Conservation (phyloP, 495 filamentous ascomycete species). For the Talaromyces ruber region DNA sequence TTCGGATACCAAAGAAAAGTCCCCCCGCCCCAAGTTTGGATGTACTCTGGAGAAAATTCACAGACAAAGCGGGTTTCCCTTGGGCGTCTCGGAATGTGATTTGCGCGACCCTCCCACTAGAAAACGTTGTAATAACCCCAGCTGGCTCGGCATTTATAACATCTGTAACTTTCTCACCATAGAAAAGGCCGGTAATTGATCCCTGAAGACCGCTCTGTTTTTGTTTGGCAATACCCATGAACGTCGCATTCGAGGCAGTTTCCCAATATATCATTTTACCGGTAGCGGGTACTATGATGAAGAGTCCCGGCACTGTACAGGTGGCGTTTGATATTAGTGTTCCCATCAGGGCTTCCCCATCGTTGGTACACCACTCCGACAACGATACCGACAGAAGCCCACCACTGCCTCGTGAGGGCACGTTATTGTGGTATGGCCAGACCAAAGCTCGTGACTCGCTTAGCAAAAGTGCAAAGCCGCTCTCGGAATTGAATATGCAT, state of each 20-base stretch:
- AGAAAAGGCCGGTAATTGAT: conserved; percentile 58
- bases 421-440: conserved; percentile 65
- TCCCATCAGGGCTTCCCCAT: conserved; percentile 68
- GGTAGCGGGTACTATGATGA: conserved; percentile 71
- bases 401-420: conserved; percentile 48
- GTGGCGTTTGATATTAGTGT: conserved; percentile 68
- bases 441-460: conserved; percentile 73
- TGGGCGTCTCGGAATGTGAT: conserved; percentile 76
- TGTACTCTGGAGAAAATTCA: conserved; percentile 56
- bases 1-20: conserved; percentile 69
- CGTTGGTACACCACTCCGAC: conserved; percentile 58
- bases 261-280: conserved; percentile 94
- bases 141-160: conserved; percentile 77
- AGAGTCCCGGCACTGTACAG: conserved; percentile 68
- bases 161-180: conserved; percentile 67
- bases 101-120: conserved; percentile 76
- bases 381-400: conserved; percentile 71
- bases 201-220: conserved; percentile 71
- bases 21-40: conserved; percentile 40
- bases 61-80: conserved; percentile 69
- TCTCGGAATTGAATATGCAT: conserved; percentile 55
- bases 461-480: conserved; percentile 67
- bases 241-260: conserved; percentile 74
- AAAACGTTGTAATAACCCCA: conserved; percentile 76
- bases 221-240: conserved; percentile 64